Conservation (phyloP, 306 rosid species). For the Prunus kanzakura region DNA sequence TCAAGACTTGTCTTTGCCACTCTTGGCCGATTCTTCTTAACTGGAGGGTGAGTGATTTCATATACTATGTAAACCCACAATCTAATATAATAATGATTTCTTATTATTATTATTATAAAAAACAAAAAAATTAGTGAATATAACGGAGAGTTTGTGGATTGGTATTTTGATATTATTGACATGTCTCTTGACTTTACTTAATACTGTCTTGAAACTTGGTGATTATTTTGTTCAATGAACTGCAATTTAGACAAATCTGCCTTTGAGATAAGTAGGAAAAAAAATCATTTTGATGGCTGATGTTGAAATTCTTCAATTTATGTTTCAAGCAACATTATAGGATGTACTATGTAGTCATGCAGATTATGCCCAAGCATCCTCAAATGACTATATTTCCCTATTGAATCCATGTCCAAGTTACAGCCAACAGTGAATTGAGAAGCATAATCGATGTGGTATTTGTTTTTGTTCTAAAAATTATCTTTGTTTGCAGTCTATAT, state of each 20-base stretch:
- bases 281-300: background rate
- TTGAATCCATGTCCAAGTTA: background rate
- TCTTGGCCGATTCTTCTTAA: slow-evolving; percentile 78
- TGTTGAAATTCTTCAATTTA: background rate
- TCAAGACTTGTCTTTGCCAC: slow-evolving; percentile 84
- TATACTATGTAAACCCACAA: background rate
- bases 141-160: background rate
- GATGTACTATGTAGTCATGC: background rate
- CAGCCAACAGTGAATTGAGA: background rate
- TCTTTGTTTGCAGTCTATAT: slow-evolving; percentile 52
- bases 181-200: background rate
- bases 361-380: background rate
- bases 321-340: background rate
- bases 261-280: background rate
- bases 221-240: background rate
- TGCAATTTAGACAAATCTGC: background rate
- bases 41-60: slow-evolving; percentile 72
- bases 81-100: background rate
- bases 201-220: background rate
- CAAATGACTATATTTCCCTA: background rate
- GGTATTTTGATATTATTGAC: background rate
- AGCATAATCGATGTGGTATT: background rate
- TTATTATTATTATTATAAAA: background rate
- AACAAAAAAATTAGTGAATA: background rate
- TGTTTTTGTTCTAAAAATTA: background rate